Conservation (phyloP, 495 filamentous ascomycete species). For the Podospora pseudopauciseta region DNA sequence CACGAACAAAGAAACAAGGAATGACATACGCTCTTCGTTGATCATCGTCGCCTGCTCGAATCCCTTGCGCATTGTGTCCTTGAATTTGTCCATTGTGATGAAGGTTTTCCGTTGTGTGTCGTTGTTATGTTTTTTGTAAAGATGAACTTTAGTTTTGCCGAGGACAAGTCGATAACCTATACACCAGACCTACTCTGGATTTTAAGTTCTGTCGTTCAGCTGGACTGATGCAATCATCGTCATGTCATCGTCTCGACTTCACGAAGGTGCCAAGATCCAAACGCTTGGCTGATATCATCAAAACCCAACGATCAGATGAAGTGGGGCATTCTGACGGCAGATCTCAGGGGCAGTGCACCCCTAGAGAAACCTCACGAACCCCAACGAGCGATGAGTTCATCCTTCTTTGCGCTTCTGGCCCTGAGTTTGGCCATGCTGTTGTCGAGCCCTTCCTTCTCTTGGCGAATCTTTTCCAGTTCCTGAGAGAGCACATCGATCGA, state of each 20-base stretch:
- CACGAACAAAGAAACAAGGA: neutral
- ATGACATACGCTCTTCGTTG: constrained; percentile 19
- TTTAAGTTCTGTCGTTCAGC: neutral
- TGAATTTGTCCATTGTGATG: constrained; percentile 15
- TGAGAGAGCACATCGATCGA: constrained; percentile 35
- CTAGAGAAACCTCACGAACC: constrained; percentile 15
- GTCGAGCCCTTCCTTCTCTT: constrained; percentile 29
- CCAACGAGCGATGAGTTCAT: constrained; percentile 42
- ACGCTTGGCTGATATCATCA: constrained; percentile 5
- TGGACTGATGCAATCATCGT: neutral
- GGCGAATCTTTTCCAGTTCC: constrained; percentile 34
- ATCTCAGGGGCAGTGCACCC: constrained; percentile 1
- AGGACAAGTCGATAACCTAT: neutral
- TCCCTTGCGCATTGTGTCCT: constrained; percentile 15
- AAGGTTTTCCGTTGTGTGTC: neutral
- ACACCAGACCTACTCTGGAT: neutral
- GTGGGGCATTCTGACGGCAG: neutral
- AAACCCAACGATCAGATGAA: constrained; percentile 4
- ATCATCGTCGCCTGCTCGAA: constrained; percentile 13
- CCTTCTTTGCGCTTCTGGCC: constrained; percentile 37
- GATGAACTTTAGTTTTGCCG: neutral
- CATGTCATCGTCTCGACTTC: neutral
- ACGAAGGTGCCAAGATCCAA: neutral
- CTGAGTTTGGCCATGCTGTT: constrained; percentile 23
- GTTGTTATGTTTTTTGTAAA: neutral